A percentile compares a stretch with the other conserved stretches of the same genome.
Conservation (phyloP, 805 yeast species). For the Saturnispora galanensis region DNA sequence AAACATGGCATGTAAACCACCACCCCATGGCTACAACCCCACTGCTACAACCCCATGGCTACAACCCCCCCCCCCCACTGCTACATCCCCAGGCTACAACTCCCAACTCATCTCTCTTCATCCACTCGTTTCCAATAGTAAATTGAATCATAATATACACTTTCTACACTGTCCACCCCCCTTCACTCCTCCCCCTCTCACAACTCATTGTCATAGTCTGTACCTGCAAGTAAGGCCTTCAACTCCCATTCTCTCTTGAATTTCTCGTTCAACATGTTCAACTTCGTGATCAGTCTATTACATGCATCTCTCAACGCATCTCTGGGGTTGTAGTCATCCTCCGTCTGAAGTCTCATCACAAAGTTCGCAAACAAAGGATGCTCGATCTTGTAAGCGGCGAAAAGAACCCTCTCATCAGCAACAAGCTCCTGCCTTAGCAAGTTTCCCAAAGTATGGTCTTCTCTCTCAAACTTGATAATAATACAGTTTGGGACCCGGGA, state of each 20-base stretch:
- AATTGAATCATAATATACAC: too few species aligned
- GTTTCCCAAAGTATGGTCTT: slow-evolving; percentile 95
- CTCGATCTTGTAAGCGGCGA: slow-evolving; percentile 96
- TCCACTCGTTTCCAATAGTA: too few species aligned
- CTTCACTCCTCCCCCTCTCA: neutral
- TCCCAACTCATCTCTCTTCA: too few species aligned
- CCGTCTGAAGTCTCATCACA: slow-evolving; percentile 89
- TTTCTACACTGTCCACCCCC: neutral
- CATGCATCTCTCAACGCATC: slow-evolving; percentile 90
- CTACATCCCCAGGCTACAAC: too few species aligned
- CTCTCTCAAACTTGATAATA: slow-evolving; percentile 86
- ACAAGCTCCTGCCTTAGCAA: slow-evolving; percentile 77
- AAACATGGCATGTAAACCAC: too few species aligned
- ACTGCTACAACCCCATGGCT: too few species aligned
- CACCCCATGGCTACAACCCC: too few species aligned
- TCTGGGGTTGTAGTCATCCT: slow-evolving; percentile 86
- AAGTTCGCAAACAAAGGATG: slow-evolving; percentile 96
- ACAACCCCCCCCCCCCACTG: too few species aligned
- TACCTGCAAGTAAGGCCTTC: slow-evolving; percentile 56
- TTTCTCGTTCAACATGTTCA: slow-evolving; percentile 62
- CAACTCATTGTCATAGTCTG: slow-evolving; percentile 33
- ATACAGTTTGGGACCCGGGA: slow-evolving; percentile 93
- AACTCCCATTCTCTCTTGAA: slow-evolving; percentile 91
- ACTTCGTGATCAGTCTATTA: slow-evolving; percentile 67
- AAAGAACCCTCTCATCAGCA: slow-evolving; percentile 79